Evolutionary conservation across 495 filamentous ascomycete species (phyloP).

Genomic region (Sphaerosporella brunnea): DNA sequence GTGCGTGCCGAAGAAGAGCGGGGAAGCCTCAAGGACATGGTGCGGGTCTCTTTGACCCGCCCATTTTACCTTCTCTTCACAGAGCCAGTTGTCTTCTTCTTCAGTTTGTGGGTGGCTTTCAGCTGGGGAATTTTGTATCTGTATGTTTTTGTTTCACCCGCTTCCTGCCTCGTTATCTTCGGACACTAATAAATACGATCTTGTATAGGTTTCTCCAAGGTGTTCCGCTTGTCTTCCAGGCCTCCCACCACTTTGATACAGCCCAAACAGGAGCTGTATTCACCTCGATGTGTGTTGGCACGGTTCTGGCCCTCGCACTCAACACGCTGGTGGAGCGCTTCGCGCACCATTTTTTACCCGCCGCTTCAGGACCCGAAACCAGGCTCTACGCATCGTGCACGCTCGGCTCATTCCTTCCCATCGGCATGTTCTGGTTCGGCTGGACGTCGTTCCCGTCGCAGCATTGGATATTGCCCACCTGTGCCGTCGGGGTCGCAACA

Average conservation of each 20-base stretch:
- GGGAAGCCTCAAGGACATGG: constrained; percentile 42
- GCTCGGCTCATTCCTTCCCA: constrained; percentile 38
- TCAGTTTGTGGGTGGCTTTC: constrained; percentile 80
- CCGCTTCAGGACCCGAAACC: constrained; percentile 39
- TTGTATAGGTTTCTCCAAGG: constrained; percentile 18
- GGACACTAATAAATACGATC: background rate
- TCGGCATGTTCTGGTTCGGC: constrained; percentile 65
- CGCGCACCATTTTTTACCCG: constrained; percentile 30
- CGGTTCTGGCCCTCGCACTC: constrained; percentile 49
- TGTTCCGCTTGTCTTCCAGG: constrained; percentile 59
- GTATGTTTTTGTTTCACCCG: constrained; percentile 46
- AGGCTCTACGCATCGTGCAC: constrained; percentile 72
- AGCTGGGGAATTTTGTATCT: constrained; percentile 83
- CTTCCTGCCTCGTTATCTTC: background rate
- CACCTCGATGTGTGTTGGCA: constrained; percentile 50
- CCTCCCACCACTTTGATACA: constrained; percentile 49
- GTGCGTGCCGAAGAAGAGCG: constrained; percentile 71
- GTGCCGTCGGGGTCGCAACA: constrained; percentile 55
- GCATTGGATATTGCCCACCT: constrained; percentile 60
- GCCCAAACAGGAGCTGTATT: constrained; percentile 59
- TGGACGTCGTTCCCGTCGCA: constrained; percentile 50
- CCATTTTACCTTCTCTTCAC: constrained; percentile 77
- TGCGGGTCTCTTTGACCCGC: constrained; percentile 55
- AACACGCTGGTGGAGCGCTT: constrained; percentile 34
- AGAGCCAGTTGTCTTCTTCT: constrained; percentile 88